Base-by-base conservation (phyloP, 2,329 filamentous ascomycete species). In the Verticillium zaregamsianum region DNA sequence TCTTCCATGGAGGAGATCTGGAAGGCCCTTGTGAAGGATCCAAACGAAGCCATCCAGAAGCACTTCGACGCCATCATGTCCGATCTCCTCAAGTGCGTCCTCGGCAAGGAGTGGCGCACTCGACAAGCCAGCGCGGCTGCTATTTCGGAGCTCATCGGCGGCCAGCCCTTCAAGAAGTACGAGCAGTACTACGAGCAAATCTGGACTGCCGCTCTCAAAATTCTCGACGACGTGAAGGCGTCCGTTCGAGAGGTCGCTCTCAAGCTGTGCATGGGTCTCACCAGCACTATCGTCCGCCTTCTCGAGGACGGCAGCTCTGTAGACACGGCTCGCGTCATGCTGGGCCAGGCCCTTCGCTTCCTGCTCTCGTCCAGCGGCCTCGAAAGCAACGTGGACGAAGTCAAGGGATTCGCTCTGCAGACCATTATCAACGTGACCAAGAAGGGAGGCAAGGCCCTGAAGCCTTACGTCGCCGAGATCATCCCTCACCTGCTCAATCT, bases 1-100 rank as follows among this genome's bases (percentile, higher is more conserved):
- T 85, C 88, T 57, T 97, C 94, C 0, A 99, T 99, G 95, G 93
- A 96, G 62, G 92, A 96, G 65, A 98, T 99, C 66, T 99, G 95
- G 95, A 93, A 91, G 69, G 90, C 94, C 0, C 79, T 99, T n/a
- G 93, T 98, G 60, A 96, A 96, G 71, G 93, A 98, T 68, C 86
- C 92, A 1, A 88, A 86, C 20, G 82, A 84, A 0, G 91, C 90
- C 0, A 85, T 98, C 54, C 89, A 95, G 66, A 80, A 82, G 20
- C 85, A 98, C 74, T 97, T 98, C 70, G 90, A 96, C 66, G 86
- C 86, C 9, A 98, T 99, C 68, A 90, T 99, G 80, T 82, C 89
- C 11, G 95, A 99, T 71, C 79, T 98, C 7, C 80, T 99, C 35
- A 89, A 88, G 67, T 96, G 90, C 70, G 91, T 98, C 52, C 76